Evolutionary conservation across 805 yeast species (phyloP), one percentile per base, ranked within the genome.

Genomic region (Kodamaea jinghongensis): DNA sequence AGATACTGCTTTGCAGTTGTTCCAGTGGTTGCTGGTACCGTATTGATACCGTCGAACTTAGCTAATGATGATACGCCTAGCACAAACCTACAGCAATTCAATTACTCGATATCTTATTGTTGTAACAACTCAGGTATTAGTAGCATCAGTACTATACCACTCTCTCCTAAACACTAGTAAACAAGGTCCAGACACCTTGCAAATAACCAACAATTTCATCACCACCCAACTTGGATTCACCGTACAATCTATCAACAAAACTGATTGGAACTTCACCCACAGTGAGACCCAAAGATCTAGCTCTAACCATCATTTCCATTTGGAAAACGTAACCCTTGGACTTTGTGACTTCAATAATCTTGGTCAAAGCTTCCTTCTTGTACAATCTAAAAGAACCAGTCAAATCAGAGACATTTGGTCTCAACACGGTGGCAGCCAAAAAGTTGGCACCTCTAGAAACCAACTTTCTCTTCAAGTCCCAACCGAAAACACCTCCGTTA

Each of bases 251-350:
- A 63, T 83, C 91, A 29, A 83, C 91, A 54, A 84, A 83, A 45
- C 79, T 75, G 50, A 83, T 83, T 35, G 90, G 90, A 23, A 83
- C 89, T 59, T 83, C 91, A 22, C 84, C 90, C 50, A 83, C 81
- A 12, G 77, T 70, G 64, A 74, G 81, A n/a, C 82, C 83, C 58
- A 81, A 64, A n/a, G 81, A 70, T 56, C 86, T 74, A 29, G 91
- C 91, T 50, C 91, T 76, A 16, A 83, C 91, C 78, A 83, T 81
- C 89, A 83, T 83, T 64, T 83, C 91, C 91, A 83, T 83, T 66
- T 83, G 91, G 77, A 83, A 83, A 30, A 84, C 91, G 52, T 84
- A 83, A 37, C 91, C 91, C 65, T 84, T 83, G 27, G 86, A 78
- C 55, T 76, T 72, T 34, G 90, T 83, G 43, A 72, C 83, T 35